Base-by-base conservation (phyloP, 2,329 filamentous ascomycete genomes). In the Fusarium tricinctum region DNA sequence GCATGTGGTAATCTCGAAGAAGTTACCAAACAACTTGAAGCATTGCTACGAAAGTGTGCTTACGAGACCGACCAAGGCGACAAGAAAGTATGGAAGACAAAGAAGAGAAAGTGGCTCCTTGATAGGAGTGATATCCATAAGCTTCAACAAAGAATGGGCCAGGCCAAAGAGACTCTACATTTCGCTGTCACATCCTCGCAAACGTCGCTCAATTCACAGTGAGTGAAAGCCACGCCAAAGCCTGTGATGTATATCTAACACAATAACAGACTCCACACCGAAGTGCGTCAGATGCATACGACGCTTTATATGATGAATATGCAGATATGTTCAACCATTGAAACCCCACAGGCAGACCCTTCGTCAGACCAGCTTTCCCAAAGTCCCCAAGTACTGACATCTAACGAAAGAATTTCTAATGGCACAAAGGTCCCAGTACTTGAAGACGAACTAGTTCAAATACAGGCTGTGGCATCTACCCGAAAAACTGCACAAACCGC, bases 51-150 rank as follows among this genome's bases (percentile, higher is more conserved):
- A 2, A 44, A 10, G 6, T 69, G 66, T 32, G 23, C 20, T 10
- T 49, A 19, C 2, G 45, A 46, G 23, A 40, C 17, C 1, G 22
- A 43, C 6, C 8, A 38, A 3, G 23, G 23, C 1, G 51, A 50
- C 0, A 50, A 38, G 3, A 62, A 51, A 2, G 10, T 8, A 2
- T 58, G 1, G 35, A 68, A 39, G 28, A 40, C 30, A 1, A 58
- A 19, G 19, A 69, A 62, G 33, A 46, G 38, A 13, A 69, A 39
- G 7, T 69, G 66, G 66, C n/a, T 68, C 2, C 13, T 39, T 5
- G 40, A 65, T 10, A 50, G 38, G 20, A 15, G 42, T 19, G 56
- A 43, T 14, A 55, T 69, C 30, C 47, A 38, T 5, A 65, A 65
- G 15, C 66, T 69, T 5, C 43, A 52, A 7, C 46, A 55, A 10